Conservation (phyloP, 2,329 filamentous ascomycete genomes). For the Graphilbum fragrans region DNA sequence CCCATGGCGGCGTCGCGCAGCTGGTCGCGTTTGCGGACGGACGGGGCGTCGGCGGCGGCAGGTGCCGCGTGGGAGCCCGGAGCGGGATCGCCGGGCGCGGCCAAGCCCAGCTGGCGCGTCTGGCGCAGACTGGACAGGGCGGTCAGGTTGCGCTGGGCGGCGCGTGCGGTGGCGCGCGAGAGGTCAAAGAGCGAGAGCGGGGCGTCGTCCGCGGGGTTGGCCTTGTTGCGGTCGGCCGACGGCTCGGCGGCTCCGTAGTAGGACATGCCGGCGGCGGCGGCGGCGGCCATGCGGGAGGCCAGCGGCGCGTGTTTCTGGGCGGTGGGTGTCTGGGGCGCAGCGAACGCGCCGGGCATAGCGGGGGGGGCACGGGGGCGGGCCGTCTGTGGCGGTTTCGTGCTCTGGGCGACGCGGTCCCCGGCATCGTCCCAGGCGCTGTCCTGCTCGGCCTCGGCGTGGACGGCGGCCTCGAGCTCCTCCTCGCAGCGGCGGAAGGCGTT, state of each 20-base stretch:
- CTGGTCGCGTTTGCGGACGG: conserved; percentile 60
- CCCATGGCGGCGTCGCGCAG: conserved; percentile 53
- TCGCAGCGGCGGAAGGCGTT: conserved; percentile 67
- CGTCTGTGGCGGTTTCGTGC: too few species aligned
- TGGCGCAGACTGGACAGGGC: conserved; percentile 40
- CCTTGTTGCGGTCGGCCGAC: conserved; percentile 13
- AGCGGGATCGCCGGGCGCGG: conserved; percentile 16
- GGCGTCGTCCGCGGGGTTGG: conserved; percentile 32
- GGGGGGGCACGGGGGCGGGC: not conserved
- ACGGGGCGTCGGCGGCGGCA: conserved; percentile 6
- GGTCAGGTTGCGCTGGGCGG: conserved; percentile 46
- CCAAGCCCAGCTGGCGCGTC: conserved; percentile 17
- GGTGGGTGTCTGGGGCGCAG: conserved; percentile 4
- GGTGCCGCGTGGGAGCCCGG: conserved; percentile 3
- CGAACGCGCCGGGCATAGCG: conserved; percentile 41
- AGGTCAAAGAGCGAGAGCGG: conserved; percentile 56
- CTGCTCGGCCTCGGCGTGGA: conserved; percentile 51
- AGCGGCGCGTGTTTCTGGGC: not conserved
- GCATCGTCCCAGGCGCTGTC: conserved; percentile 61
- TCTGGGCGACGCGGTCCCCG: conserved; percentile 39
- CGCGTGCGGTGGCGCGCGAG: conserved; percentile 45
- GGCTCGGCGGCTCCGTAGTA: conserved; percentile 1
- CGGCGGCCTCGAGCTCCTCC: conserved; percentile 57
- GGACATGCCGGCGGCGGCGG: conserved; percentile 17
- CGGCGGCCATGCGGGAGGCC: conserved; percentile 11